Evolutionary conservation across 2,329 filamentous ascomycete genomes (phyloP).

Genomic region (Fusarium cyanostomum): DNA sequence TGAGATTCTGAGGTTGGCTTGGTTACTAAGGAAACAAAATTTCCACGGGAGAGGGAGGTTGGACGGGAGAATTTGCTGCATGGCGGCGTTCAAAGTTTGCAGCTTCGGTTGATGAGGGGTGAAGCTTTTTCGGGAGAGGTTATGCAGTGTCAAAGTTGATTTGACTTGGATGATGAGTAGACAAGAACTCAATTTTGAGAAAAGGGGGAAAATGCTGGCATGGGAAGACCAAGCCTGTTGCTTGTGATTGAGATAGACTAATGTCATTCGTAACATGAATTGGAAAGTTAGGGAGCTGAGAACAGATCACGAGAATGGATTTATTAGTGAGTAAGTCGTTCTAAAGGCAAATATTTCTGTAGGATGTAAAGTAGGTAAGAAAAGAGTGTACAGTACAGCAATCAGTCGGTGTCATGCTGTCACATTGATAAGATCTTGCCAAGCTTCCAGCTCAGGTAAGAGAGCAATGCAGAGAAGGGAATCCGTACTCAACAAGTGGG

Average conservation of each 20-base stretch:
- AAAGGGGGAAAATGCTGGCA: neutral
- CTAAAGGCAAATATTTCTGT: too few species aligned
- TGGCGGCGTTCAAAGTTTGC: conserved; percentile 7
- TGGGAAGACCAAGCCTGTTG: neutral
- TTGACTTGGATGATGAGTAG: conserved; percentile 17
- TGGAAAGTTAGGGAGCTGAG: neutral
- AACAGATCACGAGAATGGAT: neutral
- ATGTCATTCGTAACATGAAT: neutral
- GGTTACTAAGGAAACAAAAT: neutral
- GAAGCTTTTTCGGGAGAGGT: conserved; percentile 9
- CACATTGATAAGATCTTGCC: neutral
- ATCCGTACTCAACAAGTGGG: neutral
- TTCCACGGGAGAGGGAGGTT: neutral
- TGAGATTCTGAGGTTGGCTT: neutral
- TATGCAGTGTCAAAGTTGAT: neutral
- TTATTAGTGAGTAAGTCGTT: too few species aligned
- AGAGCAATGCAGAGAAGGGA: neutral
- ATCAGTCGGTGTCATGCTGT: neutral
- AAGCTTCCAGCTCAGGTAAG: neutral
- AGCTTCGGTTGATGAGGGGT: conserved; percentile 4
- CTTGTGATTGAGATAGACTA: neutral
- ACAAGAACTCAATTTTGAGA: neutral
- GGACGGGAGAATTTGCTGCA: neutral
- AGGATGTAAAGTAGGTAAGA: too few species aligned
- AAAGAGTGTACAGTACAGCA: neutral